Percentiles rank a stretch among this genome's conserved stretches.
phyloP scores from a whole-genome alignment of 225 moss, liverwort and hornwort species.

The Pleurozium schreberi region DNA sequence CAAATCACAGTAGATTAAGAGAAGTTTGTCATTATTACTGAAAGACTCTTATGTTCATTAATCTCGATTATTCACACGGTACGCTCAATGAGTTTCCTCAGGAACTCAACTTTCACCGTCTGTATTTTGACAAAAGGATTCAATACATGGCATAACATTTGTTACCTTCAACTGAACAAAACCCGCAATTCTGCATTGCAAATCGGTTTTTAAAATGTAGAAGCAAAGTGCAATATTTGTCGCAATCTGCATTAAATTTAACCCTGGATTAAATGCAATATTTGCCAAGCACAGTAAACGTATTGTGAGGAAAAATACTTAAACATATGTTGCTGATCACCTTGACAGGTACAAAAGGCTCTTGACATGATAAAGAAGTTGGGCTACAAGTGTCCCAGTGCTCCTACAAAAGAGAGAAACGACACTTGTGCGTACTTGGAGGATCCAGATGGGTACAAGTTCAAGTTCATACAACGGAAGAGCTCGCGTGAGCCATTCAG shows the following conservation, averaged over 20 bases:
- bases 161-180: too few species aligned
- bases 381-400: neutral
- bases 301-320: neutral
- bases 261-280: neutral
- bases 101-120: neutral
- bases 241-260: neutral
- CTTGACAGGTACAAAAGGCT: conserved; percentile 4
- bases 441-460: conserved; percentile 36
- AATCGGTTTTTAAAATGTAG: neutral
- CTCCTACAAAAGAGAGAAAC: neutral
- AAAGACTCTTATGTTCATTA: neutral
- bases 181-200: too few species aligned
- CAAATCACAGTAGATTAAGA: neutral
- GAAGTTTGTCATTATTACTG: neutral
- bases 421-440: conserved; percentile 6
- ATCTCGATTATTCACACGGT: neutral
- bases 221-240: neutral
- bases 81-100: too few species aligned
- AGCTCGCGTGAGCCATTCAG: conserved; percentile 1
- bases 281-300: neutral
- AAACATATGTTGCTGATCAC: neutral
- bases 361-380: conserved; percentile 16
- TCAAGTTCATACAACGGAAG: conserved; percentile 23
- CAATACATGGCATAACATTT: too few species aligned
- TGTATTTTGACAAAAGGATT: neutral